A percentile compares a stretch with the other conserved stretches of the same genome.
phyloP scores from a whole-genome alignment of 768 basidiomycete species.

The Leucosporidium scottii region DNA sequence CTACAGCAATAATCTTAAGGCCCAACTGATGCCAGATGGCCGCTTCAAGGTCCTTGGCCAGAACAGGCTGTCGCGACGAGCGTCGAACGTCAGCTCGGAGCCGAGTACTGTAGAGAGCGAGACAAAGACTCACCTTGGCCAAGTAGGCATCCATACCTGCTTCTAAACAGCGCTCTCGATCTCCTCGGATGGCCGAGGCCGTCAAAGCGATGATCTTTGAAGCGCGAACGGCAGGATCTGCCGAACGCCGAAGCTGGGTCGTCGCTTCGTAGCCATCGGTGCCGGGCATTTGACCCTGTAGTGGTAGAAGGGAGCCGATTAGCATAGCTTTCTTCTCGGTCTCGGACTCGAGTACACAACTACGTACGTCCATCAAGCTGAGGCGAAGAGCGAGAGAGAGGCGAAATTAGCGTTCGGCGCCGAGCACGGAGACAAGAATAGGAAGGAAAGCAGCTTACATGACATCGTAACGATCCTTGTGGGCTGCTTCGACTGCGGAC shows the following conservation, averaged over 20 bases:
- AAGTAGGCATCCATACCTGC: constrained; percentile 53
- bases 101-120: too few relatives aligned
- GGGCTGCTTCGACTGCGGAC: constrained; percentile 37
- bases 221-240: background rate
- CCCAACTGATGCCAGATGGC: constrained; percentile 4
- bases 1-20: too few relatives aligned
- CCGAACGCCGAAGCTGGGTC: background rate
- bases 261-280: constrained; percentile 29
- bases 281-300: constrained; percentile 21
- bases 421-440: background rate
- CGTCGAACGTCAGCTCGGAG: background rate
- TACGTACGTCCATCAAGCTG: constrained; percentile 13
- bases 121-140: constrained; percentile 16
- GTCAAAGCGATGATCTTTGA: constrained; percentile 93
- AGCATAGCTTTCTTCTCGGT: too few relatives aligned
- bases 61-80: background rate
- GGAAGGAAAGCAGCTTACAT: constrained; percentile 13
- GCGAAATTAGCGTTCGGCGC: background rate
- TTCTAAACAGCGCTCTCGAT: constrained; percentile 61
- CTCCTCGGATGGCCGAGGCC: constrained; percentile 91
- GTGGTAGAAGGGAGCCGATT: background rate
- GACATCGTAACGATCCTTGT: constrained; percentile 37
- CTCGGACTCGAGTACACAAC: too few relatives aligned
- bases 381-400: constrained; percentile 1
- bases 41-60: background rate